Base-by-base conservation (phyloP, 768 basidiomycete genomes). In the Naganishia randhawae region DNA sequence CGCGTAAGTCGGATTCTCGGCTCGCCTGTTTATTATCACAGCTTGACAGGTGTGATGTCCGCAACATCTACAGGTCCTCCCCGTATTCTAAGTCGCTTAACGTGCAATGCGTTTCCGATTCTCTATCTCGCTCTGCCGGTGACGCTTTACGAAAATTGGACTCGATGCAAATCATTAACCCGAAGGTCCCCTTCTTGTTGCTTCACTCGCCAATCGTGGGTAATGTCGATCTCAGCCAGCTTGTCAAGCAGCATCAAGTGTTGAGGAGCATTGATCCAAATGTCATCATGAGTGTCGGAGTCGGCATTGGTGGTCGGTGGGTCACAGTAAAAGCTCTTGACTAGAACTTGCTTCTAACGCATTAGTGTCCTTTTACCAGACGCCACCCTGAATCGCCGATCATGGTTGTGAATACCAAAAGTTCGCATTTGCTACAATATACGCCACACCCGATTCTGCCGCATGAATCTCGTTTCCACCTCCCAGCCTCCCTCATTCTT, bases 241-340 rank as follows among this genome's bases (percentile, higher is more conserved):
- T 93, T 63, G 89, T 96, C 54, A 85, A 88, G 52, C 86, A 86
- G 71, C 95, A 97, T 82, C 92, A 89, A 83, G 89, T 90, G 78
- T 83, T 92, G 61, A 83, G 92, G 69, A 88, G 88, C 80, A 85
- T 83, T 69, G 91, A 94, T 80, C 91, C 91, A 82, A 90, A 97
- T 77, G 90, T 89, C 42, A 92, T 93, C 75, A 93, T 99, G 92
- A 93, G 92, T 31, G 92, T 98, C 84, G 92, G 77, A 10, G 74
- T 79, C 1, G 76, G 77, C 5, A 72, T 71, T 17, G 78, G 78
- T 14, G 78, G 77, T 65, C 65, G 78, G 78, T 79, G 45, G 66
- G 75, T 73, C 16, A 42, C 3, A 9, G 14, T 27, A 1, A 4
- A 29, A 42, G 14, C 42, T 48, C 19, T 31, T 33, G 61, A 45